Evolutionary conservation across 2,329 filamentous ascomycete genomes (phyloP).

Genomic region (Pyrenochaeta sp.): DNA sequence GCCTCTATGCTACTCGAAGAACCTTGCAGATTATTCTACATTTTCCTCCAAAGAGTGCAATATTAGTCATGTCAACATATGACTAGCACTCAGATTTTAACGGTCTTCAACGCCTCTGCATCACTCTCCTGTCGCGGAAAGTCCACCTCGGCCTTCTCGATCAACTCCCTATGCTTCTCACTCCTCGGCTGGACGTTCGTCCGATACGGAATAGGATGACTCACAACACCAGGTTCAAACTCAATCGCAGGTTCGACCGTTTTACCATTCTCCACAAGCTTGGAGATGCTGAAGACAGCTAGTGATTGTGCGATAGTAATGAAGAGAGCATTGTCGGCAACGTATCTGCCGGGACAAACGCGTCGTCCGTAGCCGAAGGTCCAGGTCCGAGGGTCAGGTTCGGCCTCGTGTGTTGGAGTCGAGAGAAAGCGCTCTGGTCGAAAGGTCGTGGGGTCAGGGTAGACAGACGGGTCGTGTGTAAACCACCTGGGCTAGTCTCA

Average conservation of each 20-base stretch:
- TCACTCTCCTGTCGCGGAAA: conserved; percentile 50
- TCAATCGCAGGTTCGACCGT: conserved; percentile 46
- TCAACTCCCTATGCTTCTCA: conserved; percentile 40
- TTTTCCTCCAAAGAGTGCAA: too few relatives aligned
- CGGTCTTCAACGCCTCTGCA: conserved; percentile 24
- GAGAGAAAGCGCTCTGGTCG: conserved; percentile 56
- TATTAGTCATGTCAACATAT: too few relatives aligned
- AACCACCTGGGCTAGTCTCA: conserved; percentile 45
- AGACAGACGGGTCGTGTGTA: conserved; percentile 52
- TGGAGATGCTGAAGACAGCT: conserved; percentile 57
- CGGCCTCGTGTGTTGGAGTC: conserved; percentile 39
- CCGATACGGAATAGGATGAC: conserved; percentile 49
- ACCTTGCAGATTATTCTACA: too few relatives aligned
- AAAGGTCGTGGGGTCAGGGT: conserved; percentile 52
- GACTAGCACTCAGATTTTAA: too few relatives aligned
- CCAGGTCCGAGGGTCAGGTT: conserved; percentile 50
- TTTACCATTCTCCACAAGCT: conserved; percentile 49
- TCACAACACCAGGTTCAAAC: conserved; percentile 45
- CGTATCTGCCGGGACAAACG: conserved; percentile 53
- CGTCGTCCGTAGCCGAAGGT: conserved; percentile 55
- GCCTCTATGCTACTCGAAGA: too few relatives aligned
- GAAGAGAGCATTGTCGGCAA: conserved; percentile 55
- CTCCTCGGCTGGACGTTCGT: conserved; percentile 44
- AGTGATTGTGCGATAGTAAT: conserved; percentile 56
- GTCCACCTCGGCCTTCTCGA: conserved; percentile 36